Evolutionary conservation across 1,284 basidiomycete species (phyloP), one percentile per base, ranked within the genome.

Genomic region (Golubevia pallescens): DNA sequence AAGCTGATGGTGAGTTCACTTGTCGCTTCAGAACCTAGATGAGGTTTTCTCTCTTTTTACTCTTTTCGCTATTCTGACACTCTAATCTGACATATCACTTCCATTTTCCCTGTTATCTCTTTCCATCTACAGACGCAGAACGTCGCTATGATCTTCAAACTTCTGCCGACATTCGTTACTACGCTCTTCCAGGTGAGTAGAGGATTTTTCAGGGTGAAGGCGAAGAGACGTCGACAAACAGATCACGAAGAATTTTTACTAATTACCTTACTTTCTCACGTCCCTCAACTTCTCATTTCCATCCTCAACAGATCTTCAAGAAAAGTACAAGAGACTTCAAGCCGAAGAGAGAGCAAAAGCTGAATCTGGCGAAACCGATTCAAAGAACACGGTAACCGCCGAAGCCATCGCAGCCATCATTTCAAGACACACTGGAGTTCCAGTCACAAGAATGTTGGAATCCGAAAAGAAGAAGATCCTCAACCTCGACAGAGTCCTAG

Each of bases 111-210:
- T 56, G 7, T 21, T 55, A n/a, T 4, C 24, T 20, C 19, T 2
- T 6, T 20, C 21, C 19, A 16, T 53, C 19, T 53, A 53, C 19
- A 16, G n/a, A n/a, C n/a, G 19, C 16, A 19, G 16, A 53, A 16
- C 16, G 19, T 19, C n/a, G n/a, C n/a, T n/a, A n/a, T n/a, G n/a
- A n/a, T n/a, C 67, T 86, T 8, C 71, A 75, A 38, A 82, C 77
- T 21, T 78, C 84, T 3, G 94, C 94, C 61, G 96, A 98, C 85
- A 87, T 98, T 69, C 91, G 92, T 63, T 97, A 95, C 87, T 94
- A 93, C 81, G 95, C 95, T 8, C 90, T 99, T 54, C 96, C 97
- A 13, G 93, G 32, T 57, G 23, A 24, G 23, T 24, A 19, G 13
- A 57, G n/a, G 55, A 54, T 20, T 7, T 23, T 54, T 54, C 19